Base-by-base conservation (phyloP, 768 basidiomycete species). In the Boletus rubescentipes region DNA sequence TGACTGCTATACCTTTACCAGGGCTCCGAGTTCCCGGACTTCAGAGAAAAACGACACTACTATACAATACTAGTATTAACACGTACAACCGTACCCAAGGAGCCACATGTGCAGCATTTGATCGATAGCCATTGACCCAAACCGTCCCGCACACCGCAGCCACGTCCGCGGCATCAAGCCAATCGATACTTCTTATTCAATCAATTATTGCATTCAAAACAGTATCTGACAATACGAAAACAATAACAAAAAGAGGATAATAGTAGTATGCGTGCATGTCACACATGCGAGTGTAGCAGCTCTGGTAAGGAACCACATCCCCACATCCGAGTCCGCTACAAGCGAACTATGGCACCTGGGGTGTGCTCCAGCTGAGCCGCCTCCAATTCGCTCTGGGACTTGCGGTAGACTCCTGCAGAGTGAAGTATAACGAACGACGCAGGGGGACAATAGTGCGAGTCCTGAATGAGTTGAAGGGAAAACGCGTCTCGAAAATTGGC, bases 401-500 rank as follows among this genome's bases (percentile, higher is more conserved):
- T 58, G 66, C 69, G 66, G 69, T 70, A 70, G 69, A 65, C 69
- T 70, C 69, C 69, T 70, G 70, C 68, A 60, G 45, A 51, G 40
- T 44, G 21, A 49, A 10, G 20, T 7, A 20, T 3, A 5, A 56
- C 37, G 23, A 43, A 46, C 49, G 36, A 48, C 54, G 62, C 70
- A 70, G 66, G 70, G 64, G 69, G 69, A 70, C 69, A 70, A 70
- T 72, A 70, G 68, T 72, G 70, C 70, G 56, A 66, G 69, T 70
- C 68, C 70, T 29, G 47, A 66, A 70, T 70, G 66, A 70, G 67
- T 64, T 64, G 46, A 26, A 26, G 6, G n/a, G 26, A 26, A 26
- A 26, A 26, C 26, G 26, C 26, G n/a, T n/a, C n/a, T n/a, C n/a
- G n/a, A n/a, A n/a, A n/a, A n/a, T n/a, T n/a, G n/a, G n/a, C 26